Base-by-base conservation (phyloP, 495 filamentous ascomycete species). In the Penicillium angulare region DNA sequence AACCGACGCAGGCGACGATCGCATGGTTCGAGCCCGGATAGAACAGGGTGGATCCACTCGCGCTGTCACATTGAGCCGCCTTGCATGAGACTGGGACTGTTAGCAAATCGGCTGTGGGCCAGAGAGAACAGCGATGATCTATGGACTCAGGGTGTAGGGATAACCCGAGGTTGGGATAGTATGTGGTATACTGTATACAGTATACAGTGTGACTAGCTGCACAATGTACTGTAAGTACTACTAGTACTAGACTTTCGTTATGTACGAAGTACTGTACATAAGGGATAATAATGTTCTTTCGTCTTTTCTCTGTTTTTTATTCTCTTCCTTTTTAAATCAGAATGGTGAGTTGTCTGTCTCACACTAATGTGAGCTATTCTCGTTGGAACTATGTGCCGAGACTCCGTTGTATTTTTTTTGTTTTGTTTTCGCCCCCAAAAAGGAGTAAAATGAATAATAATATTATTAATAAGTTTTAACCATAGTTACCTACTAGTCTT, bases 1-100 rank as follows among this genome's bases (percentile, higher is more conserved):
- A 59, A 43, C 61, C 61, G 60, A 64, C 47, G 53, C 48, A 49
- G 47, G 45, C 52, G 61, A 54, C 57, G 56, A 61, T 60, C 56
- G 51, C 51, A 59, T 59, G 51, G 56, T 47, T 55, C 44, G 56
- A 55, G 56, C 51, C 47, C 31, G 29, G 41, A 38, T 8, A 48
- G 13, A 31, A 42, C 36, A 21, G 23, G 44, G 55, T 55, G 57
- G 60, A 57, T 63, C 60, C 56, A 54, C 60, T 55, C 40, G 52
- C 49, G 45, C 54, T 63, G 60, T 61, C 60, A 60, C 54, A 57
- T 57, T 45, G 41, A 49, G 58, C 51, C 51, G 54, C 61, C 52
- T 64, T 61, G 61, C 61, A 64, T 55, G 46, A 53, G 31, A 53
- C 31, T 50, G 49, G 50, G 45, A 38, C 36, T 40, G 15, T 45